These are phyloP conservation scores for Acidomyces sp. DNA, from an alignment of 495 filamentous ascomycete genomes.

Conservation along the genomic window DNA sequence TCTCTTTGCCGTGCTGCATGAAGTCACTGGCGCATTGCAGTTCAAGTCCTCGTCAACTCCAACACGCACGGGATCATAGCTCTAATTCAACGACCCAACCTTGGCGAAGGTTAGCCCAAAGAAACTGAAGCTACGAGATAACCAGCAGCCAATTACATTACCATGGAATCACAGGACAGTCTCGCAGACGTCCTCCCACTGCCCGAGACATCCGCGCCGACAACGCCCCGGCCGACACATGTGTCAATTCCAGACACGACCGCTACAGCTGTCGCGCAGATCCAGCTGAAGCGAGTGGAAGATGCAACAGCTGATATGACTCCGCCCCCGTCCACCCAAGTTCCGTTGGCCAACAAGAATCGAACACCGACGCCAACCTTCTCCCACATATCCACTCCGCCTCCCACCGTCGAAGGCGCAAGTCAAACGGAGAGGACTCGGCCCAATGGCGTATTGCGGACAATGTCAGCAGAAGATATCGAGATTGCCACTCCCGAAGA, in stretches of 20 bases:
- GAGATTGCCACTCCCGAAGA: constrained; percentile 34
- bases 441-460: background rate
- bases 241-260: constrained; percentile 6
- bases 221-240: constrained; percentile 13
- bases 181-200: constrained; percentile 1
- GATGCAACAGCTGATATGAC: constrained; percentile 14
- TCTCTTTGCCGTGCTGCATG: too few species aligned
- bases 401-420: constrained; percentile 14
- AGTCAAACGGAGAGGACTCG: background rate
- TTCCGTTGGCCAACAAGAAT: constrained; percentile 3
- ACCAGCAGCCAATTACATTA: too few species aligned
- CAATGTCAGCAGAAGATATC: constrained; percentile 13
- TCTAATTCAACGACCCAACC: too few species aligned
- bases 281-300: constrained; percentile 2
- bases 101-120: too few species aligned
- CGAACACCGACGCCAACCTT: constrained; percentile 19
- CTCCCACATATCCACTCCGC: constrained; percentile 23
- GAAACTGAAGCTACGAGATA: too few species aligned
- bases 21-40: too few species aligned
- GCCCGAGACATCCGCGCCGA: constrained; percentile 4
- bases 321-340: constrained; percentile 18
- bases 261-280: constrained; percentile 2
- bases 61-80: too few species aligned
- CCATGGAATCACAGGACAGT: constrained; percentile 11
- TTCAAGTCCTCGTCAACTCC: too few species aligned